Conservation (phyloP, 345 rosid species). For the Balakata baccata region DNA sequence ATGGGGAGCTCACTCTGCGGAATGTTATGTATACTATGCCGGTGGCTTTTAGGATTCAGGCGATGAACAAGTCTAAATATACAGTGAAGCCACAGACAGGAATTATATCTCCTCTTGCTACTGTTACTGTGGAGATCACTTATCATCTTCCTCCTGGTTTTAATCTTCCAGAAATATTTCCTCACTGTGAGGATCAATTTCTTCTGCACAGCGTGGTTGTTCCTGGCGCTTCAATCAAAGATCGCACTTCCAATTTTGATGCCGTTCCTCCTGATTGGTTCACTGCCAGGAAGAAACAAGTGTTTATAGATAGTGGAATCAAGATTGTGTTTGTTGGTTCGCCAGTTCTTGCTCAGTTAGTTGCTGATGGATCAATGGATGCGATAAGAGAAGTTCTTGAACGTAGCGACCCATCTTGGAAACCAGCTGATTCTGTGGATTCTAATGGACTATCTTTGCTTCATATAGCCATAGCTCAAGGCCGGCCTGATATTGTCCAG, state of each 20-base stretch:
- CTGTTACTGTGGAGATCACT: slow-evolving; percentile 41
- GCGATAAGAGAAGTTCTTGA: slow-evolving; percentile 58
- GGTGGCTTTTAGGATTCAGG: slow-evolving; percentile 53
- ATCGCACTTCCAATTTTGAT: slow-evolving; percentile 33
- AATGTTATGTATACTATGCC: slow-evolving; percentile 79
- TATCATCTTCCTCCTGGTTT: slow-evolving; percentile 38
- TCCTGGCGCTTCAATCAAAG: slow-evolving; percentile 52
- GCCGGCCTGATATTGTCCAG: slow-evolving; percentile 51
- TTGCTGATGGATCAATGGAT: slow-evolving; percentile 49
- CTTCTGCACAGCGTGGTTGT: slow-evolving; percentile 61
- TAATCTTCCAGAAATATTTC: slow-evolving; percentile 39
- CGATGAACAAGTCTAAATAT: slow-evolving; percentile 42
- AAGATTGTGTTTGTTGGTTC: slow-evolving; percentile 60
- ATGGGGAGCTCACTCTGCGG: slow-evolving; percentile 52
- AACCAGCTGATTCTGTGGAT: slow-evolving; percentile 42
- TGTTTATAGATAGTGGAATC: slow-evolving; percentile 54
- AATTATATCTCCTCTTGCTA: slow-evolving; percentile 48
- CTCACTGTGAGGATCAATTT: slow-evolving; percentile 46
- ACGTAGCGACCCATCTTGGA: slow-evolving; percentile 45
- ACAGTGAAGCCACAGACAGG: slow-evolving; percentile 53
- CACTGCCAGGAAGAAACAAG: slow-evolving; percentile 58
- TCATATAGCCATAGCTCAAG: slow-evolving; percentile 47
- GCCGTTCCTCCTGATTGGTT: slow-evolving; percentile 60
- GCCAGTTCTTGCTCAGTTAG: slow-evolving; percentile 43
- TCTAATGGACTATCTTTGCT: slow-evolving; percentile 46